These are phyloP conservation scores for Wickerhamomyces canadensis DNA, from an alignment of 805 yeast genomes.

Conservation along the genomic window DNA sequence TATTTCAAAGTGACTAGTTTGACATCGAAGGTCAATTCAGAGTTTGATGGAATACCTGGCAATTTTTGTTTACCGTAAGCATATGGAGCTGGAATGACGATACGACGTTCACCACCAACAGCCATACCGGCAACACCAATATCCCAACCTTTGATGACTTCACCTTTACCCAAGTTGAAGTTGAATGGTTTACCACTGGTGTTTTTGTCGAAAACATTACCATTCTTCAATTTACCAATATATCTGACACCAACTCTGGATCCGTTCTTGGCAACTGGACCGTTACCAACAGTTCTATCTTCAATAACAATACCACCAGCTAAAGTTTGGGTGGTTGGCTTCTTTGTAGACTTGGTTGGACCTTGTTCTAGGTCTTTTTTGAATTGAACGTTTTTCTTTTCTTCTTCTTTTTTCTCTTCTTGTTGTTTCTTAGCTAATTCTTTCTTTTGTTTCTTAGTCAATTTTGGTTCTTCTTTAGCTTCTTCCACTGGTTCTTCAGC, in stretches of 20 bases:
- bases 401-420: slow-evolving; percentile 24
- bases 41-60: slow-evolving; percentile 98
- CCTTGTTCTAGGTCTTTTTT: slow-evolving; percentile 91
- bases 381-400: slow-evolving; percentile 80
- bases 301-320: slow-evolving; percentile 92
- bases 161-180: slow-evolving; percentile 92
- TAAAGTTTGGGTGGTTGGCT: slow-evolving; percentile 69
- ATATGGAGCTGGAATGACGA: slow-evolving; percentile 90
- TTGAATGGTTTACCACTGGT: slow-evolving; percentile 93
- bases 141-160: slow-evolving; percentile 98
- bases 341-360: slow-evolving; percentile 60
- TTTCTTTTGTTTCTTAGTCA: slow-evolving; percentile 16
- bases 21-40: slow-evolving; percentile 93
- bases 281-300: slow-evolving; percentile 87
- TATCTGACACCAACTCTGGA: slow-evolving; percentile 93
- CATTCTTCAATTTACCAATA: slow-evolving; percentile 95
- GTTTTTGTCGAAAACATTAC: slow-evolving; percentile 95
- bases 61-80: slow-evolving; percentile 93
- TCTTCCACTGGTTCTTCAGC: slow-evolving; percentile 26
- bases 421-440: slow-evolving; percentile 23
- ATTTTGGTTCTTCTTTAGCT: slow-evolving; percentile 25
- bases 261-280: slow-evolving; percentile 82
- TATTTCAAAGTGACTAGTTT: slow-evolving; percentile 88
- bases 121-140: slow-evolving; percentile 98
- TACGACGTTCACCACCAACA: slow-evolving; percentile 98